A percentile compares a stretch with the other conserved stretches of the same genome.
These are phyloP conservation scores for Alectoria sarmentosa DNA, from an alignment of 495 filamentous ascomycete genomes.

Conservation along the genomic window DNA sequence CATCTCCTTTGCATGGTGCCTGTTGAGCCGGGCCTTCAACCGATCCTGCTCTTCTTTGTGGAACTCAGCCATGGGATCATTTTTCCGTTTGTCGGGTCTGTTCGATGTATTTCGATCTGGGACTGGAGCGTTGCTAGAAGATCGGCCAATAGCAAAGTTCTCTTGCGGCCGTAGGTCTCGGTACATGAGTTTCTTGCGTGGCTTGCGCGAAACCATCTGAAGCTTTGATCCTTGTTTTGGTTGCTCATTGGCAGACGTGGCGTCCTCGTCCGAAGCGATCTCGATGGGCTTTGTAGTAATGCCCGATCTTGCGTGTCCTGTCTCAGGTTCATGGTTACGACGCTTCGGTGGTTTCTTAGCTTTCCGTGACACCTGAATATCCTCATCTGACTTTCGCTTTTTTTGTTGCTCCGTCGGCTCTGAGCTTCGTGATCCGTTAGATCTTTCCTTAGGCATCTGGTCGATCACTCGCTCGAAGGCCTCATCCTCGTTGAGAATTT, in stretches of 20 bases:
- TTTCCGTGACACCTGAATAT: not conserved
- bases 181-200: conserved; percentile 45
- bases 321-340: not conserved
- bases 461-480: not conserved
- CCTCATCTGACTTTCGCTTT: not conserved
- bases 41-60: conserved; percentile 13
- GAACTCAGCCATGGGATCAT: conserved; percentile 1
- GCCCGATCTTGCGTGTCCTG: not conserved
- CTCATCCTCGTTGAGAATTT: not conserved
- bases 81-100: not conserved
- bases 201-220: conserved; percentile 34
- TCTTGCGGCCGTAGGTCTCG: conserved; percentile 34
- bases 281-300: conserved; percentile 10
- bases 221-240: conserved; percentile 20
- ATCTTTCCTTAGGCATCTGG: not conserved
- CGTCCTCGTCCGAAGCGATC: conserved; percentile 9
- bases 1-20: conserved; percentile 1
- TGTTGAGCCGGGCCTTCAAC: conserved; percentile 11
- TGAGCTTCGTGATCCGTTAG: not conserved
- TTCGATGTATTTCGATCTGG: not conserved
- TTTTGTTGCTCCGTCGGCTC: not conserved
- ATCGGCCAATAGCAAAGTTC: not conserved
- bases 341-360: not conserved
- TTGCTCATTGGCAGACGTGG: not conserved
- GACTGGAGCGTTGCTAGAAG: not conserved